These are phyloP conservation scores for Acacia crassicarpa DNA, from an alignment of 306 rosid species.

Conservation along the genomic window DNA sequence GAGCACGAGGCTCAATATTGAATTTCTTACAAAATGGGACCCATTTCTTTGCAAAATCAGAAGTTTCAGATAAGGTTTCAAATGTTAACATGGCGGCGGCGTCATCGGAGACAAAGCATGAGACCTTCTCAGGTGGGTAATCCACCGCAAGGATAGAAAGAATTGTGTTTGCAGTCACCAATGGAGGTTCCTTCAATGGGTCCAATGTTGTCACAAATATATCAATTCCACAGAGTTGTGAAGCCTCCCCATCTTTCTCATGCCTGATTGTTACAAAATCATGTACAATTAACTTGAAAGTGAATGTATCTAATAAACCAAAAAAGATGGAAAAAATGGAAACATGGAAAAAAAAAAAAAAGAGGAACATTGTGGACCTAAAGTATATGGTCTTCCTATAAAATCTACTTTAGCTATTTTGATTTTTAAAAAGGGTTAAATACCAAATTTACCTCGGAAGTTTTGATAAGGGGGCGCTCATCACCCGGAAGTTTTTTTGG, in stretches of 20 bases:
- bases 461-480: no score
- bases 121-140: conserved; percentile 65
- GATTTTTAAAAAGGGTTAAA: no score
- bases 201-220: conserved; percentile 63
- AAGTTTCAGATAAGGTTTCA: conserved; percentile 66
- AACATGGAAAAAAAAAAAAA: no score
- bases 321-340: no score
- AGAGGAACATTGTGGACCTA: no score
- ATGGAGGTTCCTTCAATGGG: conserved; percentile 63
- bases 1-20: conserved; percentile 72
- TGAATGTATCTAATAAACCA: no score
- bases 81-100: conserved; percentile 72
- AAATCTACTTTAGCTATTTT: no score
- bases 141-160: conserved; percentile 72
- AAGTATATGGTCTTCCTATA: no score
- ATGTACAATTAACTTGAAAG: no score
- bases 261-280: conserved; percentile 32
- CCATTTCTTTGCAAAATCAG: conserved; percentile 76
- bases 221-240: conserved; percentile 53
- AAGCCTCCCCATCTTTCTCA: conserved; percentile 63
- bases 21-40: conserved; percentile 73
- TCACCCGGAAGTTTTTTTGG: no score
- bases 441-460: no score
- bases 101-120: conserved; percentile 78
- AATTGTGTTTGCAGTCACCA: conserved; percentile 70